Percentiles rank a stretch among this genome's conserved stretches.
phyloP scores from a whole-genome alignment of 352 stramenopile species.

The Phytophthora capsici region DNA sequence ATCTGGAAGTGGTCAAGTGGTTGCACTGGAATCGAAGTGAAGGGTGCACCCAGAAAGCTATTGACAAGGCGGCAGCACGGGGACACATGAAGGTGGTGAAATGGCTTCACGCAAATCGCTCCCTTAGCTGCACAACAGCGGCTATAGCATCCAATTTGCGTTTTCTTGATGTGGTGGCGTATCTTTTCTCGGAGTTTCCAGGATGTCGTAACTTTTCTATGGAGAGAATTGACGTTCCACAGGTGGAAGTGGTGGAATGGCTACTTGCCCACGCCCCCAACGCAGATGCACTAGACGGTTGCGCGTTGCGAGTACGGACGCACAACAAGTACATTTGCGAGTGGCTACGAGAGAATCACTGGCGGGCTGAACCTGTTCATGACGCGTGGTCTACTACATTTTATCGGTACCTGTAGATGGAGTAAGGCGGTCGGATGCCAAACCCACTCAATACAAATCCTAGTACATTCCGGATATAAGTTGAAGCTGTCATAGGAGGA shows the following conservation, averaged over 20 bases:
- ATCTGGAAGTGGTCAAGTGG: slow-evolving; percentile 15
- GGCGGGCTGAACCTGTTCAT: no score
- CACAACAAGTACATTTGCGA: slow-evolving; percentile 8
- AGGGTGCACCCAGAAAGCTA: neutral
- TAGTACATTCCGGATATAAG: no score
- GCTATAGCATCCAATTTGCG: no score
- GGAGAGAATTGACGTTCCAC: neutral
- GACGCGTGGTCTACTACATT: no score
- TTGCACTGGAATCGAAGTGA: slow-evolving; percentile 11
- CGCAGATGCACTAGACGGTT: neutral
- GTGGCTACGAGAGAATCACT: neutral
- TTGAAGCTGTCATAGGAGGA: no score
- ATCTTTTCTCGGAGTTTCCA: neutral
- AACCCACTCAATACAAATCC: no score
- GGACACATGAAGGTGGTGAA: slow-evolving; percentile 10
- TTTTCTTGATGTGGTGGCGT: neutral
- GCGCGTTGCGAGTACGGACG: neutral
- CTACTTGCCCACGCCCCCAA: slow-evolving; percentile 1
- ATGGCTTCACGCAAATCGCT: slow-evolving; percentile 3
- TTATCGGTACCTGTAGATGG: no score
- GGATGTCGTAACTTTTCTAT: slow-evolving; percentile 8
- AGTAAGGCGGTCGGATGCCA: no score
- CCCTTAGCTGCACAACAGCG: neutral
- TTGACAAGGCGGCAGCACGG: slow-evolving; percentile 1
- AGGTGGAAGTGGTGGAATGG: slow-evolving; percentile 8